Conservation (phyloP, 306 rosid species). For the Rosa lucieae region DNA sequence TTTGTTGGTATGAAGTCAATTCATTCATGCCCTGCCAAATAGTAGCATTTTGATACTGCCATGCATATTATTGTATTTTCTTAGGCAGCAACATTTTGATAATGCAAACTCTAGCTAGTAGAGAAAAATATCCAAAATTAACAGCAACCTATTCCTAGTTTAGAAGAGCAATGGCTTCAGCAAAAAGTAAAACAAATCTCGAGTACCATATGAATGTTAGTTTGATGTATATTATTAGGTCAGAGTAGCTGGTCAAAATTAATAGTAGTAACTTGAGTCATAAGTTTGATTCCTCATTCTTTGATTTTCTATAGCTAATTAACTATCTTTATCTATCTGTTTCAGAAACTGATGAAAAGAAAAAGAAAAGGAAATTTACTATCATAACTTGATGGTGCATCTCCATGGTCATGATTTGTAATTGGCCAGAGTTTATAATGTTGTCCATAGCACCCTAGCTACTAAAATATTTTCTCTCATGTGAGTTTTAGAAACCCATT, state of each 20-base stretch:
- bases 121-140: not conserved
- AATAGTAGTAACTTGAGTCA: too few relatives aligned
- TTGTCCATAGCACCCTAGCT: not conserved
- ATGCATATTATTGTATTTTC: not conserved
- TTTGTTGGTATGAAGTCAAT: not conserved
- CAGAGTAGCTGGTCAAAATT: too few relatives aligned
- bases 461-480: not conserved
- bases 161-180: not conserved
- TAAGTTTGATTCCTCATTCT: not conserved
- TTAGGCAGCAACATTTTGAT: not conserved
- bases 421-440: constrained; percentile 8
- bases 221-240: too few relatives aligned
- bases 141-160: not conserved
- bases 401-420: constrained; percentile 4
- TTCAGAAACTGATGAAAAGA: not conserved
- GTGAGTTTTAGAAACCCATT: not conserved
- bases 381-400: constrained; percentile 4
- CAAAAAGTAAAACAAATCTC: not conserved
- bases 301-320: not conserved
- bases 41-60: not conserved
- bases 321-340: not conserved
- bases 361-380: not conserved
- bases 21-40: not conserved
- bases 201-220: too few relatives aligned
- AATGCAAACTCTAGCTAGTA: not conserved